These are phyloP conservation scores for Castanea sativa DNA, from an alignment of 306 rosid species.

Conservation along the genomic window DNA sequence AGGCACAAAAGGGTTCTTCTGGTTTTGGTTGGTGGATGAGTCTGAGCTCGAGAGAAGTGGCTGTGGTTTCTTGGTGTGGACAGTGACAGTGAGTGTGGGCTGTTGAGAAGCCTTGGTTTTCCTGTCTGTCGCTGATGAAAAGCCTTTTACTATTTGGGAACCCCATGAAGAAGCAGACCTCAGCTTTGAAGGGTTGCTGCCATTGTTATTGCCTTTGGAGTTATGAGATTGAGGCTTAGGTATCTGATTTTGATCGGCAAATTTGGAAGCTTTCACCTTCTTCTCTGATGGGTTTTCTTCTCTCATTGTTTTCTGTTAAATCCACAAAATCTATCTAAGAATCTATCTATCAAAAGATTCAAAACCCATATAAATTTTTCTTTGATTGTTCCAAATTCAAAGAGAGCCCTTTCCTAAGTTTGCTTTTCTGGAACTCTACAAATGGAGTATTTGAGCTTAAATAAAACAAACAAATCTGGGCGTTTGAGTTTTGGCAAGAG, in stretches of 20 bases:
- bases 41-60: conserved; percentile 36
- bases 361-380: background rate
- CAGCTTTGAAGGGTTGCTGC: conserved; percentile 47
- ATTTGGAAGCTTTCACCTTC: conserved; percentile 52
- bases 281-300: conserved; percentile 76
- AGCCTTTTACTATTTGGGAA: conserved; percentile 84
- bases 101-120: conserved; percentile 40
- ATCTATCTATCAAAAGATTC: too few species aligned
- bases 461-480: too few species aligned
- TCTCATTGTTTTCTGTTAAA: conserved; percentile 48
- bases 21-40: conserved; percentile 18
- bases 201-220: conserved; percentile 29
- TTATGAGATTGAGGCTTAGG: conserved; percentile 51
- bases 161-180: conserved; percentile 89
- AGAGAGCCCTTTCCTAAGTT: background rate
- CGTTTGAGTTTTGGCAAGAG: too few species aligned
- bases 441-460: too few species aligned
- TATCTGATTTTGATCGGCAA: conserved; percentile 73
- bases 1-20: conserved; percentile 47
- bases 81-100: background rate
- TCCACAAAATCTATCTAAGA: background rate
- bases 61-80: conserved; percentile 50
- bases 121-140: conserved; percentile 57
- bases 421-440: too few species aligned
- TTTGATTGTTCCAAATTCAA: background rate